A percentile compares a stretch with the other conserved stretches of the same genome.
These are phyloP conservation scores for Glarea lozoyensis DNA, from an alignment of 495 filamentous ascomycete genomes.

Conservation along the genomic window DNA sequence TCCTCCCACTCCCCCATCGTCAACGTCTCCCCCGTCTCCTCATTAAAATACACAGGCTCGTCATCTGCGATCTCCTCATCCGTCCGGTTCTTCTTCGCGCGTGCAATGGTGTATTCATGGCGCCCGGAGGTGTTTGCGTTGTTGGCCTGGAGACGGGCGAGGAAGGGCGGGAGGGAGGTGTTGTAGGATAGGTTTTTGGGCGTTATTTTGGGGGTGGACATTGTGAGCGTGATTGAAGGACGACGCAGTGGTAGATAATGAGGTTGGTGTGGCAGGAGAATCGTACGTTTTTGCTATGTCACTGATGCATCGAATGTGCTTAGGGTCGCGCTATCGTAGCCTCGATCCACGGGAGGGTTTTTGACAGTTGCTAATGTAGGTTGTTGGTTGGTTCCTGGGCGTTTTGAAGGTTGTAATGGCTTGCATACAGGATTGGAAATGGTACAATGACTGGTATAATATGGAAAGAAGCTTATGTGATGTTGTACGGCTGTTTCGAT, in stretches of 20 bases:
- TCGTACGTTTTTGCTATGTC: too few species aligned
- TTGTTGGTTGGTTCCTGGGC: too few species aligned
- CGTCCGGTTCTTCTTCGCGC: constrained; percentile 21
- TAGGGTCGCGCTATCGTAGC: too few species aligned
- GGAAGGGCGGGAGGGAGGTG: constrained; percentile 41
- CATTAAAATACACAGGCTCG: constrained; percentile 29
- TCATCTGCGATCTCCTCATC: constrained; percentile 24
- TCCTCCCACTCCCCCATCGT: constrained; percentile 26
- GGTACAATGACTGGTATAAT: too few species aligned
- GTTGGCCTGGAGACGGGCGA: constrained; percentile 39
- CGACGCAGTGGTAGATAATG: not conserved
- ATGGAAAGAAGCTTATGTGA: too few species aligned
- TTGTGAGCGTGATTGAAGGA: not conserved
- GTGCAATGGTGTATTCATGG: constrained; percentile 19
- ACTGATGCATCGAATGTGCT: too few species aligned
- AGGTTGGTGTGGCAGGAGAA: too few species aligned
- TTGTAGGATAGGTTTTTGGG: constrained; percentile 46
- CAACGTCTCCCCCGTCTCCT: constrained; percentile 27
- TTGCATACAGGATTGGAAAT: too few species aligned
- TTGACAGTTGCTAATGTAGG: too few species aligned
- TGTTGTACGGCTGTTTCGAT: too few species aligned
- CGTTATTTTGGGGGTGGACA: constrained; percentile 37
- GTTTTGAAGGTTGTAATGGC: too few species aligned
- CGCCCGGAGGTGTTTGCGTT: constrained; percentile 21
- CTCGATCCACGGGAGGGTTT: too few species aligned